These are phyloP conservation scores for Calonectria hongkongensis DNA, from an alignment of 2,329 filamentous ascomycete genomes.

Conservation along the genomic window DNA sequence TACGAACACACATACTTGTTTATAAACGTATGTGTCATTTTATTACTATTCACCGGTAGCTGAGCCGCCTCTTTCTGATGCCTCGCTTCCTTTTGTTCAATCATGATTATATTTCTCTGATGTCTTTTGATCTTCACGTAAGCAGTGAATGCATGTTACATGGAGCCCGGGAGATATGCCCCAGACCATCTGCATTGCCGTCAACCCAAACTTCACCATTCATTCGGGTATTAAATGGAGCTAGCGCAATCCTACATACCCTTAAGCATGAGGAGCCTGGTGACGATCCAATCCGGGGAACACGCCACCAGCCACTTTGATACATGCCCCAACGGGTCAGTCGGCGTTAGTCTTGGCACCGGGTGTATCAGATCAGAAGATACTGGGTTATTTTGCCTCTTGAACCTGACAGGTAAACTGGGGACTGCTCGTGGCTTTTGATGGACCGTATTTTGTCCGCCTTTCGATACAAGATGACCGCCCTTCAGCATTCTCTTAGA, in stretches of 20 bases:
- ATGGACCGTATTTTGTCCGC: no score
- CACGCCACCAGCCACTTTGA: constrained; percentile 1
- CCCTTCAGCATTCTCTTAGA: no score
- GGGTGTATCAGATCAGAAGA: no score
- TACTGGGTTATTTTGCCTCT: no score
- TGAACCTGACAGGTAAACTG: no score
- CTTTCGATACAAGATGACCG: no score
- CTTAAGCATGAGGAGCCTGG: not conserved
- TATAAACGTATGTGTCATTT: constrained; percentile 1
- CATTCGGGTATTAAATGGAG: not conserved
- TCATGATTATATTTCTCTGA: not conserved
- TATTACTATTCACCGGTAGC: not conserved
- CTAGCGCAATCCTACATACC: not conserved
- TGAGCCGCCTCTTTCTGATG: not conserved
- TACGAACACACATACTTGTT: constrained; percentile 6
- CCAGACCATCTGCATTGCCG: no score
- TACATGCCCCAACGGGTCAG: not conserved
- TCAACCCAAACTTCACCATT: not conserved
- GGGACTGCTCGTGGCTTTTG: no score
- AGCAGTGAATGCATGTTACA: not conserved
- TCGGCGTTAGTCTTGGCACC: not conserved
- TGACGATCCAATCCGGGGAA: constrained; percentile 13
- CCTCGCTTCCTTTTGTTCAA: not conserved
- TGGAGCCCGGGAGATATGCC: not conserved
- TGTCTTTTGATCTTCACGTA: not conserved